Conservation (phyloP, 2,329 filamentous ascomycete genomes). For the Botryotinia narcissicola region DNA sequence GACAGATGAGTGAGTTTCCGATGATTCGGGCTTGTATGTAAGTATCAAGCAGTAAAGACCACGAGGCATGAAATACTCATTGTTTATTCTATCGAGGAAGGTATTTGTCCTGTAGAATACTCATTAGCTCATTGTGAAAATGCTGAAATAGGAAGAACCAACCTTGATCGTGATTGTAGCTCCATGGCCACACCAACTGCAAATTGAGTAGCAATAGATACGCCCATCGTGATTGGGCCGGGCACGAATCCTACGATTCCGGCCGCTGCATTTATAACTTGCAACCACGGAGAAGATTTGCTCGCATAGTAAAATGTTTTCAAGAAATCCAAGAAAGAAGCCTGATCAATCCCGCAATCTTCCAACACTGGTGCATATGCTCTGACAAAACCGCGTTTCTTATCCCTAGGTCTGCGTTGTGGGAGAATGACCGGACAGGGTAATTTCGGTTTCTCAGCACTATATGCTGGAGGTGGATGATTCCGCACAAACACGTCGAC, state of each 20-base stretch:
- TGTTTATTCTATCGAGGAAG: slow-evolving; percentile 56
- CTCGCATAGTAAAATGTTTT: slow-evolving; percentile 47
- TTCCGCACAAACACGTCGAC: slow-evolving; percentile 26
- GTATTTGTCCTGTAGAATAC: slow-evolving; percentile 41
- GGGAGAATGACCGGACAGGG: slow-evolving; percentile 51
- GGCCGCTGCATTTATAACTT: slow-evolving; percentile 44
- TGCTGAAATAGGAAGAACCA: slow-evolving; percentile 10
- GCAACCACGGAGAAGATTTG: slow-evolving; percentile 41
- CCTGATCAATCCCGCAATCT: slow-evolving; percentile 48
- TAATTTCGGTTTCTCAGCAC: slow-evolving; percentile 27
- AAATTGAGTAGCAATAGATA: slow-evolving; percentile 46
- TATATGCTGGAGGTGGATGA: slow-evolving; percentile 28
- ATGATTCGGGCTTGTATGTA: slow-evolving; percentile 48
- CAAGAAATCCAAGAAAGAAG: slow-evolving; percentile 49
- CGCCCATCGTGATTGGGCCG: slow-evolving; percentile 42
- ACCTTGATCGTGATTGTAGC: slow-evolving; percentile 29
- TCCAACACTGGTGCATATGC: slow-evolving; percentile 51
- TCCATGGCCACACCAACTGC: slow-evolving; percentile 45
- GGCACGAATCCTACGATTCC: slow-evolving; percentile 40
- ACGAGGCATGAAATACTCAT: slow-evolving; percentile 54
- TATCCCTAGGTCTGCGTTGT: slow-evolving; percentile 50
- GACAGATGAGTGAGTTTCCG: slow-evolving; percentile 28
- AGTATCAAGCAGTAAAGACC: slow-evolving; percentile 56
- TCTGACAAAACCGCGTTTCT: slow-evolving; percentile 50
- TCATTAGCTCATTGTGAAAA: slow-evolving; percentile 15